Conservation (phyloP, 2,329 filamentous ascomycete genomes). For the Botrytis galanthina region DNA sequence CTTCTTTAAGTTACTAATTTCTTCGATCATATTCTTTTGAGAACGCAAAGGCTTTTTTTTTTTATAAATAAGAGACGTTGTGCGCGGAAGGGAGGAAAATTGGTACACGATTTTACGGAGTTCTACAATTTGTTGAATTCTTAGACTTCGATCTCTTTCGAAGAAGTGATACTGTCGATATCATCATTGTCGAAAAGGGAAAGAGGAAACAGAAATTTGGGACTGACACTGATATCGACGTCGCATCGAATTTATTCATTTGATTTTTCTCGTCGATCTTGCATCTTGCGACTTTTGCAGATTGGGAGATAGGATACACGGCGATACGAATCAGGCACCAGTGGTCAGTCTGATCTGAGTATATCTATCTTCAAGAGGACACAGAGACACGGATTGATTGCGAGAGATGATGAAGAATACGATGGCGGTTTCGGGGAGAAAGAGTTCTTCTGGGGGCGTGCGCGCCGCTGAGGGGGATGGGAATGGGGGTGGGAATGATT, state of each 20-base stretch:
- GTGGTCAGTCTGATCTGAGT: neutral
- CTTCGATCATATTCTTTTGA: neutral
- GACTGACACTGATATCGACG: neutral
- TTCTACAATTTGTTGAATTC: neutral
- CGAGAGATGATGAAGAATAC: neutral
- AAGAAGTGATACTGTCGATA: neutral
- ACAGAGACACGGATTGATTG: neutral
- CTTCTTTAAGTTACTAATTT: neutral
- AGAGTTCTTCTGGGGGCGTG: neutral
- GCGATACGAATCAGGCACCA: rapidly evolving
- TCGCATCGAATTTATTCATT: neutral
- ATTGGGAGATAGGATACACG: neutral
- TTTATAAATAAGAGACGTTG: neutral
- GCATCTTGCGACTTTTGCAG: neutral
- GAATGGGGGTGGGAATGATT: neutral
- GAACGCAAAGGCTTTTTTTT: neutral
- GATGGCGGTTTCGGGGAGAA: neutral
- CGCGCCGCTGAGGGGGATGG: neutral
- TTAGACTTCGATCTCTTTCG: neutral
- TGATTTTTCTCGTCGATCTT: neutral
- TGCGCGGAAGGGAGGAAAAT: neutral
- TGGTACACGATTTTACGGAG: neutral
- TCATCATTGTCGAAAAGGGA: neutral
- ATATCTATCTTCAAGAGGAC: neutral
- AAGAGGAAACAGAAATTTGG: too few species aligned